These are phyloP conservation scores for Nothopassalora personata DNA, from an alignment of 2,329 filamentous ascomycete genomes.

Conservation along the genomic window DNA sequence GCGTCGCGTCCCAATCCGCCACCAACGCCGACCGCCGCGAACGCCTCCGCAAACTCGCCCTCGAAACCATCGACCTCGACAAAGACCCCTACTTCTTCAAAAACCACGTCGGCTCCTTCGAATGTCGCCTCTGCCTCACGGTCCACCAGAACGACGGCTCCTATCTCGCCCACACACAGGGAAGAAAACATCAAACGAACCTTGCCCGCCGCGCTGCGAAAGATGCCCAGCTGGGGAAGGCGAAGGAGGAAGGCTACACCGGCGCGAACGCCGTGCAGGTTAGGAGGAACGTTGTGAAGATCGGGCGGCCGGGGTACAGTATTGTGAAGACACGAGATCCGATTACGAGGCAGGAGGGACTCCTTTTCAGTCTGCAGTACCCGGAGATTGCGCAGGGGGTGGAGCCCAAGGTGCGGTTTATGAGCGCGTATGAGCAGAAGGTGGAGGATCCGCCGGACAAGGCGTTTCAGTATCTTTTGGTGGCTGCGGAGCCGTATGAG, in stretches of 20 bases:
- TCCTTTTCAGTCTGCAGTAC: conserved; percentile 95
- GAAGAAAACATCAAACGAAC: conserved; percentile 98
- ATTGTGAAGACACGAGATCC: conserved; percentile 94
- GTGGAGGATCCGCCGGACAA: conserved; percentile 88
- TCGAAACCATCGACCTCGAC: conserved; percentile 98
- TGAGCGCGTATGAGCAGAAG: conserved; percentile 96
- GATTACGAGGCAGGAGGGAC: conserved; percentile 76
- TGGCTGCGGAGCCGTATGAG: conserved; percentile 96
- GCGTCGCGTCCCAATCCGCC: conserved; percentile 86
- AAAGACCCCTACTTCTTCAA: conserved; percentile 99
- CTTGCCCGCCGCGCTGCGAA: conserved; percentile 91
- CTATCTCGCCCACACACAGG: conserved; percentile 97
- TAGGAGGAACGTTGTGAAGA: conserved; percentile 85
- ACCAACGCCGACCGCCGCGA: conserved; percentile 97
- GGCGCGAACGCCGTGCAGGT: conserved; percentile 67
- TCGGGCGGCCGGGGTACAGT: conserved; percentile 92
- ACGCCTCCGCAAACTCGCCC: conserved; percentile 92
- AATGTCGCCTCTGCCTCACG: conserved; percentile 92
- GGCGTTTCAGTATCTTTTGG: conserved; percentile 87
- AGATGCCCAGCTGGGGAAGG: conserved; percentile 83
- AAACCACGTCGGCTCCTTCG: conserved; percentile 96
- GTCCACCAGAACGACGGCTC: conserved; percentile 99
- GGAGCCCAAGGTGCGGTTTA: conserved; percentile 82
- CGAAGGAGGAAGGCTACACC: conserved; percentile 54
- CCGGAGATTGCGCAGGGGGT: conserved; percentile 77